Evolutionary conservation across 768 basidiomycete genomes (phyloP), one percentile per base, ranked within the genome.

Genomic region (Lepiota brunneoincarnata): DNA sequence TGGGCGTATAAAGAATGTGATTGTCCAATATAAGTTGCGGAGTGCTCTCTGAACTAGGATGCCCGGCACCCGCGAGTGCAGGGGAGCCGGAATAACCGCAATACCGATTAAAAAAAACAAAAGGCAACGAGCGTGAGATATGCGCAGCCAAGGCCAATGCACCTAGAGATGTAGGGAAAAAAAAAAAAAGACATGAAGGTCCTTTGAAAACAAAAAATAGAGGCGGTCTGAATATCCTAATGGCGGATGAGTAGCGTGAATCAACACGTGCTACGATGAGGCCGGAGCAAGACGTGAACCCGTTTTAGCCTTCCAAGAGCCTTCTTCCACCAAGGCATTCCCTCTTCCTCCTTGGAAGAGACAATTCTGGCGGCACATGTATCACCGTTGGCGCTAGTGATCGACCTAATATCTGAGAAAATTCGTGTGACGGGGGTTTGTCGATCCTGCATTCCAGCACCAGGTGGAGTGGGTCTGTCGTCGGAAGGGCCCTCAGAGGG

Each of bases 391-490:
- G 63, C 64, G 38, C 62, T 67, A 6, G 64, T 61, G 26, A 57
- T 57, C 36, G 67, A 64, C 36, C 59, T 58, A 18, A 61, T 63
- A 39, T 63, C 62, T 9, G 64, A 59, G 2, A 58, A 49, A 15
- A 34, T 36, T n/a, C 26, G 35, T 21, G 38, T 35, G n/a, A 15
- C 47, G 1, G 23, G 23, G 18, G 20, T 36, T n/a, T 31, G 38
- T n/a, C 53, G 49, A 10, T 52, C 51, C 18, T 54, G 49, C 18
- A 43, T 15, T 17, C 49, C 41, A 2, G 44, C 54, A 14, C 34
- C 57, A n/a, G 67, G 66, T 14, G 63, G 63, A 4, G 71, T 64
- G 2, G 46, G 67, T 62, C n/a, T 69, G 67, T 0, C 69, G 70
- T 5, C 73, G 71, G 58, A 75, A 36, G 41, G 54, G 31, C 40